Percentiles rank a stretch among this genome's conserved stretches.
Evolutionary conservation across 768 basidiomycete genomes (phyloP).

Genomic region (Suillus clintonianus): DNA sequence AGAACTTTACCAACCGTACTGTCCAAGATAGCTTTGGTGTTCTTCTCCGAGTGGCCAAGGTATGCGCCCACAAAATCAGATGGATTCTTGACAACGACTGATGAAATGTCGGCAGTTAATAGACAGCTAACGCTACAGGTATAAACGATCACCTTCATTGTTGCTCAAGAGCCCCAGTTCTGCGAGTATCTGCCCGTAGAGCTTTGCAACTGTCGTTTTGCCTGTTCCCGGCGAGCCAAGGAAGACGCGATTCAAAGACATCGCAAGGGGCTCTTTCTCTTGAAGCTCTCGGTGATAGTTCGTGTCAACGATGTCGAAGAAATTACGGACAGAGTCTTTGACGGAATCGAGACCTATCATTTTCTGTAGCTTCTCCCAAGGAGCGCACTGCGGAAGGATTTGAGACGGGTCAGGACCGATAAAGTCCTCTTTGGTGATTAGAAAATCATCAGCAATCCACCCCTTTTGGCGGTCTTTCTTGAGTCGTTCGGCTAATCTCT

Average conservation of each 20-base stretch:
- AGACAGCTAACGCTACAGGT: not conserved
- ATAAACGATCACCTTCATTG: slow-evolving; percentile 56
- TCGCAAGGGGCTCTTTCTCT: slow-evolving; percentile 52
- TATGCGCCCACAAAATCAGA: slow-evolving; percentile 64
- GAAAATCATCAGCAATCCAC: slow-evolving; percentile 46
- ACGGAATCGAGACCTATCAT: slow-evolving; percentile 59
- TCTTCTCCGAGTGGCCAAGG: slow-evolving; percentile 61
- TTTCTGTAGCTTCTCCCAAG: slow-evolving; percentile 53
- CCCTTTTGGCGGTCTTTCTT: slow-evolving; percentile 43
- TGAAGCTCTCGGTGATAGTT: slow-evolving; percentile 64
- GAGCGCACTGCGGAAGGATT: slow-evolving; percentile 44
- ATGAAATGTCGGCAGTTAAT: not conserved
- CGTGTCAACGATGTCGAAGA: slow-evolving; percentile 46
- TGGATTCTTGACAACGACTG: slow-evolving; percentile 69
- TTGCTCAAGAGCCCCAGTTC: slow-evolving; percentile 69
- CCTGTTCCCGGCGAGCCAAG: slow-evolving; percentile 71
- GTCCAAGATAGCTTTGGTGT: slow-evolving; percentile 64
- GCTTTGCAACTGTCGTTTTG: slow-evolving; percentile 68
- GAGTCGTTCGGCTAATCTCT: slow-evolving; percentile 57
- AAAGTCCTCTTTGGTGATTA: slow-evolving; percentile 53
- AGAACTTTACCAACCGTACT: slow-evolving; percentile 65
- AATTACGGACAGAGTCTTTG: slow-evolving; percentile 51
- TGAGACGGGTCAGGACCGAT: slow-evolving; percentile 66
- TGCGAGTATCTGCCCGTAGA: slow-evolving; percentile 64
- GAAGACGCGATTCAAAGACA: slow-evolving; percentile 67